Evolutionary conservation across 139 green algal species (phyloP).

Genomic region (Chlamydomonas urium): DNA sequence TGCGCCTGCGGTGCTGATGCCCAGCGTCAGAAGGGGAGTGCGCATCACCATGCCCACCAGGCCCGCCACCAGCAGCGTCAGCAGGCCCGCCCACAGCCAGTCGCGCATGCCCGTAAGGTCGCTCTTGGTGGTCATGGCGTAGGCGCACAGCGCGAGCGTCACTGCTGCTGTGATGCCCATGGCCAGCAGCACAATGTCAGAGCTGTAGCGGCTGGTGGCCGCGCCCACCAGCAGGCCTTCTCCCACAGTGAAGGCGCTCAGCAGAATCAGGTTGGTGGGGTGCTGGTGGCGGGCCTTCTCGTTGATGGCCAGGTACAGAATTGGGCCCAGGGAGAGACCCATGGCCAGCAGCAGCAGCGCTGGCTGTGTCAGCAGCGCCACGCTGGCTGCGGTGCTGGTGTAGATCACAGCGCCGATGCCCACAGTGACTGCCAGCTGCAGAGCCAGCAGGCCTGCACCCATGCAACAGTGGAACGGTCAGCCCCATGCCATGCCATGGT

Average conservation of each 20-base stretch:
- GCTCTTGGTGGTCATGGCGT: slow-evolving; percentile 31
- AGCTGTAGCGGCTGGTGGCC: slow-evolving; percentile 1
- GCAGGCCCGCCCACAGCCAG: slow-evolving; percentile 19
- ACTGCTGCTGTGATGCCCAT: slow-evolving; percentile 22
- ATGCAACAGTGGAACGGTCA: background rate
- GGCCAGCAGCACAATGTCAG: slow-evolving; percentile 21
- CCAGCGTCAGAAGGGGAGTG: slow-evolving; percentile 14
- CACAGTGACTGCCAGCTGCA: slow-evolving; percentile 8
- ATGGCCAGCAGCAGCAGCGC: background rate
- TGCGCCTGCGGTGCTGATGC: slow-evolving; percentile 15
- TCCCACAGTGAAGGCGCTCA: background rate
- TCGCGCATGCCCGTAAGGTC: slow-evolving; percentile 33
- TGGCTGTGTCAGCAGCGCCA: background rate
- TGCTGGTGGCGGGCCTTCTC: slow-evolving; percentile 12
- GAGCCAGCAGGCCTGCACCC: slow-evolving; percentile 2
- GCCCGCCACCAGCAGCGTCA: slow-evolving; percentile 24
- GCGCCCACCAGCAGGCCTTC: background rate
- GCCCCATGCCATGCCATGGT: background rate
- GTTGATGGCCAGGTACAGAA: background rate
- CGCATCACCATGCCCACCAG: slow-evolving; percentile 17
- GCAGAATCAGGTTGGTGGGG: slow-evolving; percentile 7
- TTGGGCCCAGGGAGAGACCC: background rate
- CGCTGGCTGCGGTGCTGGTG: background rate
- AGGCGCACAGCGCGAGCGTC: slow-evolving; percentile 11
- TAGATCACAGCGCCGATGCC: slow-evolving; percentile 1